A percentile compares a stretch with the other conserved stretches of the same genome.
Evolutionary conservation across 1,284 basidiomycete genomes (phyloP).

Genomic region (Sanguinoderma infundibulare): DNA sequence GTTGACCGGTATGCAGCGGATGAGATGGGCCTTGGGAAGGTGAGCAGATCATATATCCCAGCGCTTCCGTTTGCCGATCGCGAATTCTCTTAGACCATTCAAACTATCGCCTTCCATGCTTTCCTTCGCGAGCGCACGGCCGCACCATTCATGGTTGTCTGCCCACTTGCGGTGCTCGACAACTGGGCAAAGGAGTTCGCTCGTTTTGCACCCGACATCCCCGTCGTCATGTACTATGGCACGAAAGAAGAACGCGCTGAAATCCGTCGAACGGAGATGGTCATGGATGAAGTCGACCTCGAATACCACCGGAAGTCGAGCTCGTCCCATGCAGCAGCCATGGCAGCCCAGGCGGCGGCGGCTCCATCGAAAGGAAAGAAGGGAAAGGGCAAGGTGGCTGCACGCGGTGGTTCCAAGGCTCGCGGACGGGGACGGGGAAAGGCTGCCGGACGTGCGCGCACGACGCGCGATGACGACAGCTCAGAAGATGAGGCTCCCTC

Average conservation of each 20-base stretch:
- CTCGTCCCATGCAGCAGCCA: neutral
- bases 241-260: conserved; percentile 77
- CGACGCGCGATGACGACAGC: conserved; percentile 11
- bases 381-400: conserved; percentile 16
- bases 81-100: conserved; percentile 69
- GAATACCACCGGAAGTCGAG: conserved; percentile 12
- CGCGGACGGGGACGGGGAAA: conserved; percentile 21
- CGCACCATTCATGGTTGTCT: conserved; percentile 88
- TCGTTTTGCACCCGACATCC: conserved; percentile 83
- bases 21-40: conserved; percentile 95
- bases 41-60: conserved; percentile 28
- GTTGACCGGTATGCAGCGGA: conserved; percentile 56
- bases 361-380: neutral
- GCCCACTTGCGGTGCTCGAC: conserved; percentile 89
- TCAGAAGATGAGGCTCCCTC: conserved; percentile 9
- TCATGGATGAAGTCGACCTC: conserved; percentile 24
- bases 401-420: neutral
- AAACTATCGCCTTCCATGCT: conserved; percentile 92
- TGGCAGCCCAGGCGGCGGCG: neutral
- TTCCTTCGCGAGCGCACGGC: conserved; percentile 82
- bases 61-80: neutral
- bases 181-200: conserved; percentile 92
- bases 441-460: neutral
- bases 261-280: conserved; percentile 49
- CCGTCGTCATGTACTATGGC: conserved; percentile 91